These are phyloP conservation scores for Myotisia sp. DNA, from an alignment of 2,329 filamentous ascomycete species.

Conservation along the genomic window DNA sequence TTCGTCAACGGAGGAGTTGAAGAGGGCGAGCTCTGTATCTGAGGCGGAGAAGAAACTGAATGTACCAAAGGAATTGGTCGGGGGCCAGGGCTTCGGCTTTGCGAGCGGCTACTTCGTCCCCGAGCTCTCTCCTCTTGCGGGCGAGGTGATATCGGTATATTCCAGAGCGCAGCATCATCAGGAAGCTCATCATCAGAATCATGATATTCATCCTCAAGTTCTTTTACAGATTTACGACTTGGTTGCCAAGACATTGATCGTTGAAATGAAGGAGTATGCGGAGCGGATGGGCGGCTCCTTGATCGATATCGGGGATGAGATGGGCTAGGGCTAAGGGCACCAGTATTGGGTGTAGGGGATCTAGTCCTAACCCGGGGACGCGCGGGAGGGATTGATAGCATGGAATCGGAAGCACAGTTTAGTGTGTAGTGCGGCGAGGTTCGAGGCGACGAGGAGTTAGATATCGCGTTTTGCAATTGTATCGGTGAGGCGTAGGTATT, in stretches of 20 bases:
- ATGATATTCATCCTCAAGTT: slow-evolving; percentile 37
- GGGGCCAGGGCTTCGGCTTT: slow-evolving; percentile 25
- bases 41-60: slow-evolving; percentile 18
- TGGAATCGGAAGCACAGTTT: slow-evolving; percentile 11
- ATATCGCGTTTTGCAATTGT: too few species aligned
- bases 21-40: slow-evolving; percentile 19
- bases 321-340: neutral
- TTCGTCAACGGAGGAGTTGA: slow-evolving; percentile 17
- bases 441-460: slow-evolving; percentile 15
- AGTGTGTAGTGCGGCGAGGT: slow-evolving; percentile 17
- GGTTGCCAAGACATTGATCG: slow-evolving; percentile 31
- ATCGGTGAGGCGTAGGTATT: slow-evolving; percentile 4
- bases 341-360: slow-evolving; percentile 10
- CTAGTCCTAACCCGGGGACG: slow-evolving; percentile 9
- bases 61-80: slow-evolving; percentile 32
- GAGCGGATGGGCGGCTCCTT: slow-evolving; percentile 18
- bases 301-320: slow-evolving; percentile 11
- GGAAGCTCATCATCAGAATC: slow-evolving; percentile 38
- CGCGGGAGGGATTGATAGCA: slow-evolving; percentile 14
- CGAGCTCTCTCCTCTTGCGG: slow-evolving; percentile 26
- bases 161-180: slow-evolving; percentile 37
- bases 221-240: slow-evolving; percentile 33
- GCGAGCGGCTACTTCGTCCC: slow-evolving; percentile 30
- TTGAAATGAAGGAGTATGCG: slow-evolving; percentile 16
- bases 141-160: slow-evolving; percentile 36